Conservation (phyloP, 192 early-diverging fungal species). For the Umbelopsis ramanniana region DNA sequence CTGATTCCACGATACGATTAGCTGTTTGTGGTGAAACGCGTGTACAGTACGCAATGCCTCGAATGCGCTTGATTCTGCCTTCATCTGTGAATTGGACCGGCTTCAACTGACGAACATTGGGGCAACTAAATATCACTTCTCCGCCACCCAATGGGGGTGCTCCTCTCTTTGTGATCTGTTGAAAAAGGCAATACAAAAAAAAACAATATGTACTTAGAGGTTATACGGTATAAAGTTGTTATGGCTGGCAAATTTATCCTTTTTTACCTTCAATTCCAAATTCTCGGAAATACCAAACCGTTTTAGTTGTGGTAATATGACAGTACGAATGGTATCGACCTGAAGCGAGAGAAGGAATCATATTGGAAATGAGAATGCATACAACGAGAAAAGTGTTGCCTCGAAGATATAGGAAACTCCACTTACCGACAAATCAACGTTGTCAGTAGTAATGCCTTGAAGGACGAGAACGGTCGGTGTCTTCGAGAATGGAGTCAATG, state of each 20-base stretch:
- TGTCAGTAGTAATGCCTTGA: slow-evolving; percentile 92
- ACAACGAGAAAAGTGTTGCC: no score
- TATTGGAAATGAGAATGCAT: no score
- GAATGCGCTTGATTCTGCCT: slow-evolving; percentile 90
- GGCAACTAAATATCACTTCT: slow-evolving; percentile 86
- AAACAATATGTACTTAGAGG: neutral
- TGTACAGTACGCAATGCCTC: slow-evolving; percentile 89
- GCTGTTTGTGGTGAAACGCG: slow-evolving; percentile 94
- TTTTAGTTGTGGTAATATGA: slow-evolving; percentile 80
- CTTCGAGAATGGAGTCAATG: slow-evolving; percentile 93
- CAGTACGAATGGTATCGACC: slow-evolving; percentile 91
- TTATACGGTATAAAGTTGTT: neutral
- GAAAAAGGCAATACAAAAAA: neutral
- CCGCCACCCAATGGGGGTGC: slow-evolving; percentile 93
- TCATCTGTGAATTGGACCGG: slow-evolving; percentile 82
- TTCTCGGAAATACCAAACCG: slow-evolving; percentile 87
- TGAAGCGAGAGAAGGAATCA: slow-evolving; percentile 24
- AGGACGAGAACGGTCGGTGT: slow-evolving; percentile 80
- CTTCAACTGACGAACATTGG: slow-evolving; percentile 75
- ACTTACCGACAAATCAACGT: slow-evolving; percentile 85
- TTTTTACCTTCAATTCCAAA: slow-evolving; percentile 76
- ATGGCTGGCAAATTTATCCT: neutral
- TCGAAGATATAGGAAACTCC: neutral
- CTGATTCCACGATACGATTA: slow-evolving; percentile 90
- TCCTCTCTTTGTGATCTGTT: slow-evolving; percentile 83